phyloP scores from a whole-genome alignment of 371 early-diverging fungal species.

The Amoeboaphelidium occidentale region DNA sequence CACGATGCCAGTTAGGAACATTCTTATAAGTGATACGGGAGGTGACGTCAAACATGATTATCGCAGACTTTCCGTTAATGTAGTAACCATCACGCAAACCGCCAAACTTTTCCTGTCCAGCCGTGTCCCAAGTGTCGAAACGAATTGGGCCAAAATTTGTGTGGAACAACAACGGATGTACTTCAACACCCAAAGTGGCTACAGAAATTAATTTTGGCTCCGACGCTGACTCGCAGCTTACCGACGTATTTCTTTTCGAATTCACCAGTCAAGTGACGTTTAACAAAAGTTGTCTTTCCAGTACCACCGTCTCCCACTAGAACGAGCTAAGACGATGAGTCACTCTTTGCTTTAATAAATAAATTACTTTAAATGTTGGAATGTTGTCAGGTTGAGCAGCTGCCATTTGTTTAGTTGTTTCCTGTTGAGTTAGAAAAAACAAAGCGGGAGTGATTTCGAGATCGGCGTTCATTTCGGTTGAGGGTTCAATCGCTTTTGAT shows the following conservation, averaged over 20 bases:
- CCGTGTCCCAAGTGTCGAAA: slow-evolving; percentile 68
- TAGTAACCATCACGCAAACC: slow-evolving; percentile 99
- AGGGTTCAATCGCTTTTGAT: too few species aligned
- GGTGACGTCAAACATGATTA: slow-evolving; percentile 99
- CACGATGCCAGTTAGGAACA: slow-evolving; percentile 99
- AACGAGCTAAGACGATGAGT: slow-evolving; percentile 17
- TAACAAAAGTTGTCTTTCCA: slow-evolving; percentile 99
- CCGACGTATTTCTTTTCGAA: slow-evolving; percentile 99
- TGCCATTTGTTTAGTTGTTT: too few species aligned
- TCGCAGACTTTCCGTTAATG: slow-evolving; percentile 97
- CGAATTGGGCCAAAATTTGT: slow-evolving; percentile 82
- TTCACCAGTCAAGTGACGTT: slow-evolving; percentile 98
- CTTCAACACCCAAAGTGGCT: slow-evolving; percentile 99
- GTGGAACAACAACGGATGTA: slow-evolving; percentile 88
- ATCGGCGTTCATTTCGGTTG: too few species aligned
- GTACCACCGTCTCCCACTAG: slow-evolving; percentile 99
- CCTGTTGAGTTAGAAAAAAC: too few species aligned
- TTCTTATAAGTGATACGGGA: slow-evolving; percentile 99
- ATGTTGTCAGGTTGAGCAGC: too few species aligned
- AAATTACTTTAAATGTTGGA: too few species aligned
- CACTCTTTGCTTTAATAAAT: too few species aligned
- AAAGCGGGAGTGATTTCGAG: too few species aligned
- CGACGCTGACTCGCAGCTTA: slow-evolving; percentile 19
- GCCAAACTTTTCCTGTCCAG: slow-evolving; percentile 99
- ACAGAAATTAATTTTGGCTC: slow-evolving; percentile 5